Conservation (phyloP, 768 basidiomycete genomes). For the Suillus americanus region DNA sequence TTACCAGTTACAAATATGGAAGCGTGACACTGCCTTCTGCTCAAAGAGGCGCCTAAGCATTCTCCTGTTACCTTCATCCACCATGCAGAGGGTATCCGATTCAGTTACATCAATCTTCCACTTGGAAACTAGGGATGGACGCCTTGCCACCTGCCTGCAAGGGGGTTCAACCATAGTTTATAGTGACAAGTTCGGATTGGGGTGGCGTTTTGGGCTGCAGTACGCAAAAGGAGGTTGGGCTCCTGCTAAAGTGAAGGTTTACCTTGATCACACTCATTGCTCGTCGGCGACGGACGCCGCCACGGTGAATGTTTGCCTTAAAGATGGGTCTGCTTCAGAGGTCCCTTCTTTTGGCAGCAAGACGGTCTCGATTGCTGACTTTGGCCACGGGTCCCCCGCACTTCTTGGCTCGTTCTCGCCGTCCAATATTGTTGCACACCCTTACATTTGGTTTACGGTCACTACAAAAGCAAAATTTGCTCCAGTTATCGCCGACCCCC, state of each 20-base stretch:
- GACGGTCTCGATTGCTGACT: constrained; percentile 19
- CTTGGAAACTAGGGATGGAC: constrained; percentile 20
- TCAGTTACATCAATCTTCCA: constrained; percentile 24
- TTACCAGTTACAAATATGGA: too few relatives aligned
- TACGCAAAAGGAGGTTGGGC: background rate
- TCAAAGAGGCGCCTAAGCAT: background rate
- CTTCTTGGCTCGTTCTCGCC: constrained; percentile 25
- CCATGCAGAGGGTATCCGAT: constrained; percentile 27
- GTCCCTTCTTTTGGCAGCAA: constrained; percentile 13
- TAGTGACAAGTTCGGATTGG: constrained; percentile 26
- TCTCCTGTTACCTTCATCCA: background rate
- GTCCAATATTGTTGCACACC: constrained; percentile 11
- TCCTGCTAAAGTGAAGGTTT: background rate
- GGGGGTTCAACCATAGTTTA: constrained; percentile 15
- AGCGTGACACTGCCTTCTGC: too few relatives aligned
- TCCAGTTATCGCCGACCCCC: constrained; percentile 13
- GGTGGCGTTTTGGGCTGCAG: constrained; percentile 29
- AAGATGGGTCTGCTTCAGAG: constrained; percentile 3
- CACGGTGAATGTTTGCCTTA: constrained; percentile 13
- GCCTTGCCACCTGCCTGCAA: constrained; percentile 16
- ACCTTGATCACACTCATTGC: constrained; percentile 14
- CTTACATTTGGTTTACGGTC: constrained; percentile 24
- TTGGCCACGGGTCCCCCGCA: constrained; percentile 25
- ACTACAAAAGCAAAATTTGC: constrained; percentile 17
- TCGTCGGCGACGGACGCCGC: constrained; percentile 23